Evolutionary conservation across 78 protist genomes (phyloP).

Genomic region (Polysphondylium violaceum): DNA sequence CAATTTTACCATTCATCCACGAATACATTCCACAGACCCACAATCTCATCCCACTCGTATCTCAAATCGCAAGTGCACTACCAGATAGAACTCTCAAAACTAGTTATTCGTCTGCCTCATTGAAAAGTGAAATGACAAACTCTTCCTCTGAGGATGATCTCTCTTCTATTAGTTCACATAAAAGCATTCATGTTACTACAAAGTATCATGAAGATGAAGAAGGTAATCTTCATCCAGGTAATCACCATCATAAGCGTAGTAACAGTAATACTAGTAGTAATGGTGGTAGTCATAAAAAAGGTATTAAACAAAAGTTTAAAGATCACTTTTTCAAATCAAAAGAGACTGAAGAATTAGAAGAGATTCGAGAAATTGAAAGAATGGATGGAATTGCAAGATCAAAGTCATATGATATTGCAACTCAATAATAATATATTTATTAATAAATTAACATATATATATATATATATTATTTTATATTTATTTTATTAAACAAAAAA

Average conservation of each 20-base stretch:
- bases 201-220: background rate
- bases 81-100: conserved; percentile 48
- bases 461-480: background rate
- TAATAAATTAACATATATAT: background rate
- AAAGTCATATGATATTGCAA: background rate
- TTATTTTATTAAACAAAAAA: background rate
- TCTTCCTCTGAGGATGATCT: background rate
- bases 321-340: conserved; percentile 19
- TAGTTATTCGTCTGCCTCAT: conserved; percentile 9
- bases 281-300: conserved; percentile 19
- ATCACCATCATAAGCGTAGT: background rate
- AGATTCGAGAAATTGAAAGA: too few relatives aligned
- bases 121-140: conserved; percentile 34
- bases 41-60: background rate
- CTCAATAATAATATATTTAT: background rate
- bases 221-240: background rate
- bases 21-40: conserved; percentile 20
- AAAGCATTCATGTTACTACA: background rate
- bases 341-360: conserved; percentile 16
- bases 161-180: background rate
- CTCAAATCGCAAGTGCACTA: background rate
- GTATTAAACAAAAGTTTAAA: conserved; percentile 15
- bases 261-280: background rate
- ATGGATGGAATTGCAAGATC: too few relatives aligned
- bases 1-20: conserved; percentile 51